A percentile compares a stretch with the other conserved stretches of the same genome.
These are phyloP conservation scores for Fraxinus excelsior DNA, from an alignment of 257 asterid genomes.

Conservation along the genomic window DNA sequence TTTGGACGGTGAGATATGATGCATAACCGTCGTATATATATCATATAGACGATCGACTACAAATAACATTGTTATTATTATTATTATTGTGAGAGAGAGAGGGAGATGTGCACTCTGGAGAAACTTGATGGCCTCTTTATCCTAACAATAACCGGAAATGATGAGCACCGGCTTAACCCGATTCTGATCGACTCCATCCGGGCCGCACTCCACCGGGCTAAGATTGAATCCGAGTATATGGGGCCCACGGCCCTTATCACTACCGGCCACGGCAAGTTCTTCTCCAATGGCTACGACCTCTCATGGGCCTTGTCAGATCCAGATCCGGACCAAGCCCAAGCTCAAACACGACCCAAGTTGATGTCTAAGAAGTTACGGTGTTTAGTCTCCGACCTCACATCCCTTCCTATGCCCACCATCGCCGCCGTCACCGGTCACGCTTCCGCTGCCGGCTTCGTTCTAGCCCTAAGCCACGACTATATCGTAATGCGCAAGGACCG, in stretches of 20 bases:
- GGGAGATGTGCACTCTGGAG: conserved; percentile 49
- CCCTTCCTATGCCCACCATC: conserved; percentile 77
- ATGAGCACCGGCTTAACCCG: conserved; percentile 71
- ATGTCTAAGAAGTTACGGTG: conserved; percentile 55
- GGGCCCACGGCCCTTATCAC: conserved; percentile 64
- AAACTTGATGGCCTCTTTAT: conserved; percentile 54
- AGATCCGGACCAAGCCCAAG: conserved; percentile 14
- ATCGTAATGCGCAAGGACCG: conserved; percentile 56
- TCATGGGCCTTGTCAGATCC: conserved; percentile 47
- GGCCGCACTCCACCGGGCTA: conserved; percentile 39
- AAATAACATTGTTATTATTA: too few species aligned
- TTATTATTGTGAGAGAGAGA: too few species aligned
- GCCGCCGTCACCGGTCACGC: conserved; percentile 79
- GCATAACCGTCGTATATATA: too few species aligned
- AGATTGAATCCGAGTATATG: conserved; percentile 31
- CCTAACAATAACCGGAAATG: conserved; percentile 57
- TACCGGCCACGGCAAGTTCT: conserved; percentile 71
- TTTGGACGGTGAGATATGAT: too few species aligned
- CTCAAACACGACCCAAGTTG: conserved; percentile 16
- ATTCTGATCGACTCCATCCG: conserved; percentile 52
- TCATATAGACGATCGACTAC: too few species aligned
- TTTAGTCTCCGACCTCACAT: conserved; percentile 51
- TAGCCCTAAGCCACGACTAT: conserved; percentile 69
- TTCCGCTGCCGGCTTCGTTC: conserved; percentile 54
- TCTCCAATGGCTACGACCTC: conserved; percentile 78